These are phyloP conservation scores for Colletotrichum costaricense DNA, from an alignment of 2,329 filamentous ascomycete genomes.

Conservation along the genomic window DNA sequence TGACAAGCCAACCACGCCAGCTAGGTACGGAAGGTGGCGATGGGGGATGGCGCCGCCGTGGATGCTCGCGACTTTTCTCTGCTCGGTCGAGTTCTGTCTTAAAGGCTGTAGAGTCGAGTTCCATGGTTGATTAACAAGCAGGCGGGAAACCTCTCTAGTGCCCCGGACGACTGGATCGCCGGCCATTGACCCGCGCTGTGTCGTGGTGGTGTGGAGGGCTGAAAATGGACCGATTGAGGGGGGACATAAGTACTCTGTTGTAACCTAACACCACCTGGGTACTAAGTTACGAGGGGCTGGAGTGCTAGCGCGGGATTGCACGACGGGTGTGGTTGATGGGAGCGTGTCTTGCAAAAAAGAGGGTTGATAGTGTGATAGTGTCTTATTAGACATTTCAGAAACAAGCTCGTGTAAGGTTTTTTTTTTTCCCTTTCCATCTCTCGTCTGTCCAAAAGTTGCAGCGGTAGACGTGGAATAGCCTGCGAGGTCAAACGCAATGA, in stretches of 20 bases:
- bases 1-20: not conserved
- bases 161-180: not conserved
- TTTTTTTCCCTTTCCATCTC: not conserved
- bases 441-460: not conserved
- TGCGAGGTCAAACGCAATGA: slow-evolving; percentile 22
- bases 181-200: not conserved
- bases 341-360: slow-evolving; percentile 18
- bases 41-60: not conserved
- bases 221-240: slow-evolving; percentile 20
- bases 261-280: too few species aligned
- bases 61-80: not conserved
- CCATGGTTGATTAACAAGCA: not conserved
- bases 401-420: slow-evolving; percentile 20
- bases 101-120: too few species aligned
- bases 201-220: not conserved
- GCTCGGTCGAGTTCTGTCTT: not conserved
- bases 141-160: not conserved
- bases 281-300: too few species aligned
- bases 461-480: slow-evolving; percentile 17
- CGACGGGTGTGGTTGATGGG: not conserved
- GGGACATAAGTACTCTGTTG: not conserved
- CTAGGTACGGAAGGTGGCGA: slow-evolving; percentile 21
- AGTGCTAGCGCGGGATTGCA: slow-evolving; percentile 6
- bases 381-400: not conserved
- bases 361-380: slow-evolving; percentile 8